Evolutionary conservation across 768 basidiomycete species (phyloP).

Genomic region (Glaciozyma martinii): DNA sequence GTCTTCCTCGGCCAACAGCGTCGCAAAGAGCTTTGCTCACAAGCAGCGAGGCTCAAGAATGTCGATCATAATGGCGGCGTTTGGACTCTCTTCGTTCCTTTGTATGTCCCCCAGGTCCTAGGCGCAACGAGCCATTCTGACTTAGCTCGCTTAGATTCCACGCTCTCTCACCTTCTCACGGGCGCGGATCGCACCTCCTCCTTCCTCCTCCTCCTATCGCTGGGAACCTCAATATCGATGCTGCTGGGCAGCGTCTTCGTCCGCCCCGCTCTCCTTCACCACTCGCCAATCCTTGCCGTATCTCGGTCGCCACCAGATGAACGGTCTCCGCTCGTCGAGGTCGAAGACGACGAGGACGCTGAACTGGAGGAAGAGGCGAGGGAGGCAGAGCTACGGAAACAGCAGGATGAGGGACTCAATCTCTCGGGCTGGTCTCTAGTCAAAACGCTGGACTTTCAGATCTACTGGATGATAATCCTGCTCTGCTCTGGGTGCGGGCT

Average conservation of each 20-base stretch:
- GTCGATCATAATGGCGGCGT: constrained; percentile 15
- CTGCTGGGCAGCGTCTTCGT: constrained; percentile 20
- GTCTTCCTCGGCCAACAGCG: constrained; percentile 23
- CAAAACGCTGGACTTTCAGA: constrained; percentile 2
- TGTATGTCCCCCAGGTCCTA: constrained; percentile 1
- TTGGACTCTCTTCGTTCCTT: constrained; percentile 24
- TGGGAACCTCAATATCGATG: constrained; percentile 12
- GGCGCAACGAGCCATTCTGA: too few relatives aligned
- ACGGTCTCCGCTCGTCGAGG: too few relatives aligned
- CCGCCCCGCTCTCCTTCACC: background rate
- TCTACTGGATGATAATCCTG: constrained; percentile 7
- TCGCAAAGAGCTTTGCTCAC: constrained; percentile 21
- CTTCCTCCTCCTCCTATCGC: constrained; percentile 23
- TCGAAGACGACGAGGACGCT: background rate
- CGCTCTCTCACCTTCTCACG: constrained; percentile 7
- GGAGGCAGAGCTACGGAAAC: constrained; percentile 4
- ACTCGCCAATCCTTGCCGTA: background rate
- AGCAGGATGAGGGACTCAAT: constrained; percentile 8
- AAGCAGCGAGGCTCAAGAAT: constrained; percentile 19
- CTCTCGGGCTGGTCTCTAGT: constrained; percentile 10
- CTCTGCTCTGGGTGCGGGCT: constrained; percentile 18
- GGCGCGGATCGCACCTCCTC: constrained; percentile 13
- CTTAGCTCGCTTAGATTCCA: constrained; percentile 4
- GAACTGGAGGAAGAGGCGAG: background rate
- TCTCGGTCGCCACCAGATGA: background rate